These are phyloP conservation scores for Barnettozyma siamensis DNA, from an alignment of 805 yeast genomes.

Conservation along the genomic window DNA sequence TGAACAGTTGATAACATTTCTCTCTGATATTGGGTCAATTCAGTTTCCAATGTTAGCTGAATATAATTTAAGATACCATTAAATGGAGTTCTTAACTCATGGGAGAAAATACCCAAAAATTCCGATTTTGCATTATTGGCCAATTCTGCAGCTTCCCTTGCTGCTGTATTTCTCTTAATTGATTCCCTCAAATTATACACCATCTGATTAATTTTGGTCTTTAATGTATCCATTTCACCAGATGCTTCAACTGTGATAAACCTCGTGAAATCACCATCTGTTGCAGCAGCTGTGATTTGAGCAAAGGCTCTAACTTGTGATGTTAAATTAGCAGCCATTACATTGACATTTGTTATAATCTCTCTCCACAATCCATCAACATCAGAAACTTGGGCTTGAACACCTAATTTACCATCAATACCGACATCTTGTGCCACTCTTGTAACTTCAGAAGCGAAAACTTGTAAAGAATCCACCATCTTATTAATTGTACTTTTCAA, in stretches of 20 bases:
- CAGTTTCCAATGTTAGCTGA: conserved; percentile 81
- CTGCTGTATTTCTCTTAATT: conserved; percentile 86
- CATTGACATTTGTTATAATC: conserved; percentile 84
- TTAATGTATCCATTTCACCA: conserved; percentile 71
- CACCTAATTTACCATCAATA: conserved; percentile 87
- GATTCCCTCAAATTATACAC: conserved; percentile 82
- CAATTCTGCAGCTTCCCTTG: conserved; percentile 88
- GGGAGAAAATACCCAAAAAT: conserved; percentile 82
- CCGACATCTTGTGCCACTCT: conserved; percentile 91
- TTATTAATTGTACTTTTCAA: conserved; percentile 81
- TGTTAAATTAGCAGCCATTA: conserved; percentile 87
- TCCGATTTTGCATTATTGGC: conserved; percentile 88
- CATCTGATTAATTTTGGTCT: conserved; percentile 64
- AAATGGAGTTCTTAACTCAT: conserved; percentile 86
- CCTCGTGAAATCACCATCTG: conserved; percentile 87
- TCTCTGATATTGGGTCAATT: conserved; percentile 82
- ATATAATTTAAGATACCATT: conserved; percentile 94
- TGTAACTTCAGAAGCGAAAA: conserved; percentile 83
- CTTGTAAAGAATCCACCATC: conserved; percentile 87
- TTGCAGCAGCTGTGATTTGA: conserved; percentile 91
- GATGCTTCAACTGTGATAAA: conserved; percentile 87
- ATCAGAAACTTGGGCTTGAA: conserved; percentile 85
- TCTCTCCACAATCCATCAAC: conserved; percentile 91
- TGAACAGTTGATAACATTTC: conserved; percentile 89
- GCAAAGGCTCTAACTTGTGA: conserved; percentile 92